Evolutionary conservation across 179 eudicot genomes (phyloP), one percentile per base, ranked within the genome.

Genomic region (Spergularia azorica): DNA sequence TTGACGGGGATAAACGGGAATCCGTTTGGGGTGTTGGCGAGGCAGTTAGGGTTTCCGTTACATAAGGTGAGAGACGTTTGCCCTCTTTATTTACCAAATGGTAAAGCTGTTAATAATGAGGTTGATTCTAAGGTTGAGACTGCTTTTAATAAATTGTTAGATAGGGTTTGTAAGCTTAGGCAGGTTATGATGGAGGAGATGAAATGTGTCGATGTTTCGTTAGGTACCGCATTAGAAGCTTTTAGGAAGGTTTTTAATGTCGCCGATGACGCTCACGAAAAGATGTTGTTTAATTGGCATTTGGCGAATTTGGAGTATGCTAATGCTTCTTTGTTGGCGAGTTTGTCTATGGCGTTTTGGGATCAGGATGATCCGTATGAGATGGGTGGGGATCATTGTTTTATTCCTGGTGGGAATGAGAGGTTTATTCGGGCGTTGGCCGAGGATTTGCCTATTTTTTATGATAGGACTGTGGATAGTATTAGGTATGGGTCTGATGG

Each of bases 341-440:
- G 89, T 85, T 83, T 96, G 77, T 94, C 98, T 0, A 92, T 92
- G 97, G 97, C 91, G 5, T 94, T 80, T 77, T 96, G 99, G 99
- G 99, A 96, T 84, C 99, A 96, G 80, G 99, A 96, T 80, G 99
- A 96, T 39, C 98, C 98, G 0, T 96, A 86, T 74, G 99, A 96
- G 82, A 94, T 96, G 98, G 98, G 98, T 7, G 99, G 99, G 17
- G 99, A 96, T 84, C 99, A 96, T 78, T 96, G 99, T 74, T 96
- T 96, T 70, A 89, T 96, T 52, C 98, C 98, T 0, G 99, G 99
- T 32, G 99, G 99, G 15, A 96, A 96, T 57, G 98, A 89, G 85
- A 86, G 95, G 88, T 87, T 96, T 46, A 79, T 92, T 48, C 77
- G 96, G 32, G 97, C 97, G 0, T 79, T 96, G 48, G 97, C 96